Conservation (phyloP, 768 basidiomycete genomes). For the Suillus subalutaceus region DNA sequence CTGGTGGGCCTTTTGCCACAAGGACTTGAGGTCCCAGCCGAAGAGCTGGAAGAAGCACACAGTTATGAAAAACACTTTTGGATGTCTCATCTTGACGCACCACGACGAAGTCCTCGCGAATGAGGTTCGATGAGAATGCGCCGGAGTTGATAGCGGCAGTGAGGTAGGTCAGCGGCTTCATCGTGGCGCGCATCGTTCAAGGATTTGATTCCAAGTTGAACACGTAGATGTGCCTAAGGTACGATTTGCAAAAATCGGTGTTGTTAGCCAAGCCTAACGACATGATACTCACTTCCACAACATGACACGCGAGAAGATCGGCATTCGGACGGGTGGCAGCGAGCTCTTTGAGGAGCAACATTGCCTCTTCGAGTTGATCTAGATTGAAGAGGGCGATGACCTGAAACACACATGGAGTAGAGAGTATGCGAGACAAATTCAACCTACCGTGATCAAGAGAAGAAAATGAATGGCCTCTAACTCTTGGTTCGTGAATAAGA, state of each 20-base stretch:
- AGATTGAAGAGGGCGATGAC: neutral
- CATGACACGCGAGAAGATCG: neutral
- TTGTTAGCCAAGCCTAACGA: neutral
- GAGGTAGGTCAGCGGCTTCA: neutral
- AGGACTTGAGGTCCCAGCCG: neutral
- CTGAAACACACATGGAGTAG: neutral
- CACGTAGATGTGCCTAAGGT: neutral
- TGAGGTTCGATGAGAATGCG: neutral
- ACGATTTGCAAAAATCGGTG: neutral
- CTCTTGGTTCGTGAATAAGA: neutral
- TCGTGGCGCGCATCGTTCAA: neutral
- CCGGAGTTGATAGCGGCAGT: neutral
- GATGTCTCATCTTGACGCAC: neutral
- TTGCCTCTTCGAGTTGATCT: neutral
- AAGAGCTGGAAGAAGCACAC: neutral
- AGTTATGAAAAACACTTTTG: neutral
- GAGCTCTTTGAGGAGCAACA: neutral
- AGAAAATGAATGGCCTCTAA: neutral
- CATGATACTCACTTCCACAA: neutral
- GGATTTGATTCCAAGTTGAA: neutral
- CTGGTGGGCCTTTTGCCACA: neutral
- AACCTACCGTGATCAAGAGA: neutral
- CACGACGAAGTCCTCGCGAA: neutral
- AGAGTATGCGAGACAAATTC: neutral
- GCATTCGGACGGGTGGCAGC: neutral